These are phyloP conservation scores for Ascochyta viciae-villosae DNA, from an alignment of 2,329 filamentous ascomycete genomes.

Conservation along the genomic window DNA sequence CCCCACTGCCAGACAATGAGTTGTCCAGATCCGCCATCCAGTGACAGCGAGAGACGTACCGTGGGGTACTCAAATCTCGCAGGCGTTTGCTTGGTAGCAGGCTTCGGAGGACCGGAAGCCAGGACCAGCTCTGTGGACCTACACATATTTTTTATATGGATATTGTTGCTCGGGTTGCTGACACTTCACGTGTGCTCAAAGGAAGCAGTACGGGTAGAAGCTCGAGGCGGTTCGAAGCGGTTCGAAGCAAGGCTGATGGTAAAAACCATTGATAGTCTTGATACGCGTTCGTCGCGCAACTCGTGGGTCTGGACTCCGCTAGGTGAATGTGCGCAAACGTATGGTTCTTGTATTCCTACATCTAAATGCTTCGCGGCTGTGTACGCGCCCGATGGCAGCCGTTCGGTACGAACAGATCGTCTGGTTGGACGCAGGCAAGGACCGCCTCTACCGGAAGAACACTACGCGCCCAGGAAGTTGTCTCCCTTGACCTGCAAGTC, in stretches of 20 bases:
- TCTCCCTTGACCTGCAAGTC: constrained; percentile 13
- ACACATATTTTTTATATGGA: not conserved
- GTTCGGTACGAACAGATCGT: constrained; percentile 21
- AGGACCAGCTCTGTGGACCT: not conserved
- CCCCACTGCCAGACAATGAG: not conserved
- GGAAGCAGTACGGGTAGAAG: constrained; percentile 11
- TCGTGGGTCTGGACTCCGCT: constrained; percentile 13
- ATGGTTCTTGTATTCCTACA: constrained; percentile 40
- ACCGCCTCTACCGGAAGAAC: constrained; percentile 4
- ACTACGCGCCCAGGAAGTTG: constrained; percentile 10
- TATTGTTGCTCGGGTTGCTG: not conserved
- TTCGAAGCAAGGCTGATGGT: constrained; percentile 18
- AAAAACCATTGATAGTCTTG: constrained; percentile 16
- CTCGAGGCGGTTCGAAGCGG: constrained; percentile 18
- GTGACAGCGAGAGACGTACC: not conserved
- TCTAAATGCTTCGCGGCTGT: constrained; percentile 34
- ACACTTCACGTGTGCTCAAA: constrained; percentile 19
- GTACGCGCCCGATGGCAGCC: constrained; percentile 32
- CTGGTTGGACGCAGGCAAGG: constrained; percentile 19
- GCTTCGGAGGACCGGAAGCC: not conserved
- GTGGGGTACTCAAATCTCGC: not conserved
- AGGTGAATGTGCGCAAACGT: constrained; percentile 15
- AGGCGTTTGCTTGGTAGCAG: not conserved
- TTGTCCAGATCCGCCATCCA: not conserved
- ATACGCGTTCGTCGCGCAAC: constrained; percentile 22